Evolutionary conservation across 2,329 filamentous ascomycete genomes (phyloP).

Genomic region (Fusarium duplospermum): DNA sequence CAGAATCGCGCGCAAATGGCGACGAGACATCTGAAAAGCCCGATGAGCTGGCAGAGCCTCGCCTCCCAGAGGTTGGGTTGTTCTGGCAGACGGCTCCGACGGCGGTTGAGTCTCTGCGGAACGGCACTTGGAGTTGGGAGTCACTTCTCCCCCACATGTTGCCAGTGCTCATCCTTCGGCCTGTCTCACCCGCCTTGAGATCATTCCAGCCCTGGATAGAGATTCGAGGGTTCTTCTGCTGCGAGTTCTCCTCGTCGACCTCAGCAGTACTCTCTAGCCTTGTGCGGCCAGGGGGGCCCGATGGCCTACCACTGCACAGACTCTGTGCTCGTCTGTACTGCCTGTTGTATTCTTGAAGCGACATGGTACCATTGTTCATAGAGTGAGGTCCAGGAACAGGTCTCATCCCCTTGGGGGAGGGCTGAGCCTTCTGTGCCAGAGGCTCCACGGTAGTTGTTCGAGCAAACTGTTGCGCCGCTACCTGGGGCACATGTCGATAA

Average conservation of each 20-base stretch:
- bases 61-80: conserved; percentile 8
- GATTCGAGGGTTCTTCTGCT: conserved; percentile 39
- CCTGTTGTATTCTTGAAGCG: conserved; percentile 50
- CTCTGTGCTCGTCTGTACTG: conserved; percentile 53
- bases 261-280: conserved; percentile 53
- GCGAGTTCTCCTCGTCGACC: conserved; percentile 39
- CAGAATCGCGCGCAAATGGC: conserved; percentile 30
- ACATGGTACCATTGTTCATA: conserved; percentile 41
- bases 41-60: conserved; percentile 32
- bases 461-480: conserved; percentile 66
- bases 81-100: conserved; percentile 17
- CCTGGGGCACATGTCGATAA: conserved; percentile 64
- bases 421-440: conserved; percentile 47
- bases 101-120: conserved; percentile 25
- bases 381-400: conserved; percentile 32
- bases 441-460: conserved; percentile 62
- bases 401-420: conserved; percentile 58
- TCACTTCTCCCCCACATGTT: conserved; percentile 42
- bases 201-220: conserved; percentile 46
- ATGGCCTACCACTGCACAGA: conserved; percentile 41
- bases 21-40: conserved; percentile 34
- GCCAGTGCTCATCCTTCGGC: conserved; percentile 54
- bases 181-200: conserved; percentile 18
- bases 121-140: conserved; percentile 5
- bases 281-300: conserved; percentile 53